Evolutionary conservation across 2,329 filamentous ascomycete genomes (phyloP), one percentile per base, ranked within the genome.

Genomic region (Ilyonectria destructans): DNA sequence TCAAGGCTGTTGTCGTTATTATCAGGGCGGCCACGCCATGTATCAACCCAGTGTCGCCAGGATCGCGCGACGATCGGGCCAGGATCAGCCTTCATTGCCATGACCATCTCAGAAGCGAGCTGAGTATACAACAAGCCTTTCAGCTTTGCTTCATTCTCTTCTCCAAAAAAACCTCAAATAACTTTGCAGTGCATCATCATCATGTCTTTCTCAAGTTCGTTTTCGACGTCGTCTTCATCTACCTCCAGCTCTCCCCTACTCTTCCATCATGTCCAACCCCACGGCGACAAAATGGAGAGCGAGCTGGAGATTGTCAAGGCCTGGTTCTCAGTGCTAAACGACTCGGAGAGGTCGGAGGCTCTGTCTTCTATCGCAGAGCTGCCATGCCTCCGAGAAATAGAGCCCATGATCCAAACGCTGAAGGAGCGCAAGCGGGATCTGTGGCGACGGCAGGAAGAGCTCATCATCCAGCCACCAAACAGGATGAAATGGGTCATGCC

Each of bases 401-500:
- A 75, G 46, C 74, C 74, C 29, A 57, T 75, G 68, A 75, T 75
- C 8, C 74, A 75, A 54, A 69, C 69, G 26, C 71, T 75, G 46
- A 75, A 75, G 51, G 72, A 75, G 8, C 74, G 74, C 48, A 75
- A 75, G 65, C 68, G 73, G 40, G 71, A 71, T 10, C 51, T 75
- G 2, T 75, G 74, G 74, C 72, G 57, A 45, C 71, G 68, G 52
- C 74, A 76, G 33, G 74, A 75, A 56, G 68, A 75, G 15, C 72
- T 75, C 58, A 29, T 75, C 31, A 70, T 75, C 26, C 74, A 74
- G 54, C 74, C 74, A 7, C 64, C 64, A 9, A 64, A 63, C 17
- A 75, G 70, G 33, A 69, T 71, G 37, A 76, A 74, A 65, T 75
- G 74, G 74, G 58, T 66, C 17, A 75, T 75, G 71, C 74, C 74